Evolutionary conservation across 1,284 basidiomycete species (phyloP), one percentile per base, ranked within the genome.

Genomic region (Trichosporon coremiiforme): DNA sequence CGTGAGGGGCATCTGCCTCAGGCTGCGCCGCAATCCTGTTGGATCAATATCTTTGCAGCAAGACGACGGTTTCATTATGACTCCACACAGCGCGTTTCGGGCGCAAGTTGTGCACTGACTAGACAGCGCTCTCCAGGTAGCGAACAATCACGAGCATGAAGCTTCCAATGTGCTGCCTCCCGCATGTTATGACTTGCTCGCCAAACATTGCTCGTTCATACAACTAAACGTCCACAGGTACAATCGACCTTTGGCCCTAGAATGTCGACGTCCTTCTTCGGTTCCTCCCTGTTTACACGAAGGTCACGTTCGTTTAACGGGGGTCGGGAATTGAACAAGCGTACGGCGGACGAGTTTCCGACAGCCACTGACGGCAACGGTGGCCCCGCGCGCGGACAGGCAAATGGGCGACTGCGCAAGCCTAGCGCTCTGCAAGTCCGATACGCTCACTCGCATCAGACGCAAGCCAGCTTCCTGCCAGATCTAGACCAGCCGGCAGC

Each of bases 401-500:
- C 15, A 12, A 33, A 8, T 33, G 15, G 31, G 29, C 57, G 57
- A 35, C 57, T n/a, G 5, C 17, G 29, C 25, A 31, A 15, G 57
- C 13, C 57, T 31, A 25, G 2, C 25, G 53, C 12, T 25, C 25
- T 25, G 12, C 57, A 33, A 12, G 29, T 35, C 5, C 57, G 57
- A 31, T 12, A 62, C 31, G 13, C 57, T 3, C 57, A 62, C 57
- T 35, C 57, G 5, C 29, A 35, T n/a, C 57, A 13, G 13, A 33
- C 29, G 57, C 57, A 62, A 7, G n/a, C 35, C 36, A 64, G 29
- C 63, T 64, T 64, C 17, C 41, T 65, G 2, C 25, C 64, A 20
- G 64, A 65, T 25, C 17, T 65, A 17, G 41, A 31, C 38, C 4
- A 31, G n/a, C 2, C 47, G 22, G 38, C 5, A 25, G 20, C 17